Evolutionary conservation across 2,329 filamentous ascomycete species (phyloP), one percentile per base, ranked within the genome.

Genomic region (Colletotrichum noveboracense): DNA sequence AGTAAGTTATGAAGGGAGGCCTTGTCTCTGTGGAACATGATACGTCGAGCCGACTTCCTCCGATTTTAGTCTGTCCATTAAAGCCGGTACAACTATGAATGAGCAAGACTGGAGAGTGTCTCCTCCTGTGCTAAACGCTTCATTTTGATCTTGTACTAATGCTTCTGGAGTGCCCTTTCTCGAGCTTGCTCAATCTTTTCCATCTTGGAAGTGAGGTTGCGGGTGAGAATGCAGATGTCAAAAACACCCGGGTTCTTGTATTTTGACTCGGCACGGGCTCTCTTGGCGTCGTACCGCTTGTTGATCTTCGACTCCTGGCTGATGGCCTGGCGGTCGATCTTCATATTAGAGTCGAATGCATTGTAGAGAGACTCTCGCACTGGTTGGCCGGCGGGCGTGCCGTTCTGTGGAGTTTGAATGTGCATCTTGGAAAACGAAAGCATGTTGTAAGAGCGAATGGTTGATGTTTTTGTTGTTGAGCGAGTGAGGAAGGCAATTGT

Each of bases 11-110:
- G 38, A 7, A n/a, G 38, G 3, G 9, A 48, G 3, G 38, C 9
- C n/a, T 7, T 52, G 43, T 52, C 1, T 52, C n/a, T 2, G 0
- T 48, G n/a, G n/a, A 2, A 4, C 5, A n/a, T 6, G 3, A 6
- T 6, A 21, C 0, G n/a, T 52, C 12, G 6, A 21, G 10, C 4
- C 43, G 43, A 52, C 43, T 52, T 52, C 3, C 5, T 48, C 38
- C 38, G 5, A 5, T 43, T 10, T 10, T 0, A 43, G 1, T 43
- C 2, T n/a, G 3, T 12, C 5, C 18, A 21, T 52, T 0, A 21
- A 21, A 21, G 43, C 4, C n/a, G 43, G 6, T 52, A 21, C 43
- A 52, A 52, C 43, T n/a, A 52, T 21, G 43, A 52, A 2, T 21
- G 43, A 1, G 43, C 43, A 13, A 52, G 18, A 52, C 0, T 13